Evolutionary conservation across 2,329 filamentous ascomycete species (phyloP).

Genomic region (Colletotrichum paranaense): DNA sequence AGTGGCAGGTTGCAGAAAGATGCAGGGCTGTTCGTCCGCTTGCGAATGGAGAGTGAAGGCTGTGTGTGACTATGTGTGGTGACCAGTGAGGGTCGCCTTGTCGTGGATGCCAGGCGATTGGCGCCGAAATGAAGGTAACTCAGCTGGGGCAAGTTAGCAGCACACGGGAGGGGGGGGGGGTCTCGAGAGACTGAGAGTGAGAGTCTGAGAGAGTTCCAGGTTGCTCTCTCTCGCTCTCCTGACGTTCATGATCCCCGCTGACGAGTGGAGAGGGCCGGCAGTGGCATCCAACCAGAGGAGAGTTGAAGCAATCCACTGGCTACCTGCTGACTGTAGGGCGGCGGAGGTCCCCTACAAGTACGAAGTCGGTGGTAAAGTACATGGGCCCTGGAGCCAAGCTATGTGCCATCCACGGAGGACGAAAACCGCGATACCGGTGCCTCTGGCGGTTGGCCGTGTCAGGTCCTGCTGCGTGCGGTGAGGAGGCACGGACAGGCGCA

Average conservation of each 20-base stretch:
- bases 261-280: neutral
- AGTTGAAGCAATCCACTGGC: slow-evolving; percentile 19
- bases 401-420: neutral
- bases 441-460: neutral
- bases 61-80: no score
- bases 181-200: neutral
- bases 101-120: neutral
- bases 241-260: slow-evolving; percentile 19
- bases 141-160: neutral
- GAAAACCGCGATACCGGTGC: slow-evolving; percentile 4
- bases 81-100: neutral
- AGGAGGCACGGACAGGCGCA: neutral
- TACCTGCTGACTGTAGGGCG: slow-evolving; percentile 22
- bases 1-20: slow-evolving; percentile 21
- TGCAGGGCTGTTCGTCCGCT: slow-evolving; percentile 16
- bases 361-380: neutral
- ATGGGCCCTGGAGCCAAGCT: neutral
- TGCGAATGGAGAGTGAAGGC: neutral
- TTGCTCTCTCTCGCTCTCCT: neutral
- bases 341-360: slow-evolving; percentile 25
- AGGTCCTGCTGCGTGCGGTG: slow-evolving; percentile 1
- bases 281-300: slow-evolving; percentile 12
- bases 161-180: no score
- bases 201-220: neutral
- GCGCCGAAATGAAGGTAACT: neutral